phyloP scores from a whole-genome alignment of 1,284 basidiomycete genomes.

The Rugiboletus extremiorientalis region DNA sequence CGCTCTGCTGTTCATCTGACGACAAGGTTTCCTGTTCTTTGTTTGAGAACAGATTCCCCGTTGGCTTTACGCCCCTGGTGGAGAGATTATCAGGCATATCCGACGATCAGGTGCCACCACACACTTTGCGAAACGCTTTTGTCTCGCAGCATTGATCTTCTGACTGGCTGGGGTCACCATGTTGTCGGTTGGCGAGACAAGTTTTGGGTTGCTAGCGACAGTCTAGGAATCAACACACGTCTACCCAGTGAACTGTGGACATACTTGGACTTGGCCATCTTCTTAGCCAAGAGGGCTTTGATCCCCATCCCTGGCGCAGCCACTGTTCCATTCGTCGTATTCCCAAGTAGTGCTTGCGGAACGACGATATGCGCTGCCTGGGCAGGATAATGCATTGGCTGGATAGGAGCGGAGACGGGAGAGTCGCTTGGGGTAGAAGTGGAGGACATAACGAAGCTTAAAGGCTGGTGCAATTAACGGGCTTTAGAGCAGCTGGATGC shows the following conservation, averaged over 20 bases:
- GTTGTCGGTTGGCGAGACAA: constrained; percentile 89
- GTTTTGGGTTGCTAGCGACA: constrained; percentile 64
- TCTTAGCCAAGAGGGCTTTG: constrained; percentile 86
- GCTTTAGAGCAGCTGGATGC: neutral
- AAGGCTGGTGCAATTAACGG: neutral
- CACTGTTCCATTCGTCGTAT: constrained; percentile 45
- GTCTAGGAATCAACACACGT: constrained; percentile 4
- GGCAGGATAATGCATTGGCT: constrained; percentile 82
- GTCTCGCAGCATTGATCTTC: constrained; percentile 86
- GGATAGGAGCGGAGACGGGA: constrained; percentile 57
- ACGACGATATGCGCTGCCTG: constrained; percentile 77
- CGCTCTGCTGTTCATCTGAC: constrained; percentile 42
- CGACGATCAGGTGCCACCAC: constrained; percentile 30
- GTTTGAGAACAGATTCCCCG: constrained; percentile 52
- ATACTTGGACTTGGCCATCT: constrained; percentile 80
- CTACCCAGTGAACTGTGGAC: constrained; percentile 30
- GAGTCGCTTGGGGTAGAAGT: constrained; percentile 63
- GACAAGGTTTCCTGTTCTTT: constrained; percentile 39
- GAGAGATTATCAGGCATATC: constrained; percentile 5
- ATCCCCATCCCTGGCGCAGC: constrained; percentile 77
- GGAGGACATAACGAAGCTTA: constrained; percentile 49
- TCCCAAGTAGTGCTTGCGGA: constrained; percentile 78
- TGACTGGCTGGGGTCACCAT: constrained; percentile 90
- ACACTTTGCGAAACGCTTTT: constrained; percentile 89
- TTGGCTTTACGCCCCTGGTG: constrained; percentile 56